phyloP scores from a whole-genome alignment of 495 filamentous ascomycete genomes.

The Thermothielavioides terrestris region DNA sequence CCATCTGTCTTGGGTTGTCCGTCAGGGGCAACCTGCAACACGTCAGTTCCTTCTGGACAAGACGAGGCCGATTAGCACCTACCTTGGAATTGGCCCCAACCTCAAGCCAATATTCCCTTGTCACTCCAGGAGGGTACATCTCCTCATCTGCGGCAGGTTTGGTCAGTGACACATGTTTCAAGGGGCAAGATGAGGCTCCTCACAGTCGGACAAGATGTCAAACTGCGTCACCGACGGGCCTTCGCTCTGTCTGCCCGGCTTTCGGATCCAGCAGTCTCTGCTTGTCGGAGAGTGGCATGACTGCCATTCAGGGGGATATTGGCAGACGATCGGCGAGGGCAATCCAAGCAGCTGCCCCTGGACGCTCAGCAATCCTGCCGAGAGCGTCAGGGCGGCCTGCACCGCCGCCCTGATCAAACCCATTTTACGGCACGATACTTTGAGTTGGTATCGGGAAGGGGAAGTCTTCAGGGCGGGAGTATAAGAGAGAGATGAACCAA shows the following conservation, averaged over 20 bases:
- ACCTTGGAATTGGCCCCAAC: background rate
- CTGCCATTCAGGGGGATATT: background rate
- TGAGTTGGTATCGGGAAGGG: background rate
- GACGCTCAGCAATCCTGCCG: background rate
- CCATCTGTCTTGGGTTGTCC: constrained; percentile 5
- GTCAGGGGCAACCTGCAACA: constrained; percentile 6
- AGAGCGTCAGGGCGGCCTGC: background rate
- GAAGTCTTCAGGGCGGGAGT: too few species aligned
- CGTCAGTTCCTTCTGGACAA: background rate
- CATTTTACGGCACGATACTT: background rate
- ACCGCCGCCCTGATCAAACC: background rate
- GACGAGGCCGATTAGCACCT: background rate
- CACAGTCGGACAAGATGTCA: background rate
- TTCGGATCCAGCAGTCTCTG: background rate
- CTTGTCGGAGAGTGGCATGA: background rate
- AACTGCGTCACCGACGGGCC: background rate
- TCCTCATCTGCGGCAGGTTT: background rate
- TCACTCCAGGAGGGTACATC: background rate
- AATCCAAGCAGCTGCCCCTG: background rate
- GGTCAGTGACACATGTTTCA: background rate
- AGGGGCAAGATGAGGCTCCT: background rate
- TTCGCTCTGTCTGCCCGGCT: background rate
- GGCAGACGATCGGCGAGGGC: background rate
- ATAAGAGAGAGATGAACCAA: too few species aligned
- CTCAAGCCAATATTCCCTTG: background rate